Base-by-base conservation (phyloP, 768 basidiomycete genomes). In the Boletus coccyginus region DNA sequence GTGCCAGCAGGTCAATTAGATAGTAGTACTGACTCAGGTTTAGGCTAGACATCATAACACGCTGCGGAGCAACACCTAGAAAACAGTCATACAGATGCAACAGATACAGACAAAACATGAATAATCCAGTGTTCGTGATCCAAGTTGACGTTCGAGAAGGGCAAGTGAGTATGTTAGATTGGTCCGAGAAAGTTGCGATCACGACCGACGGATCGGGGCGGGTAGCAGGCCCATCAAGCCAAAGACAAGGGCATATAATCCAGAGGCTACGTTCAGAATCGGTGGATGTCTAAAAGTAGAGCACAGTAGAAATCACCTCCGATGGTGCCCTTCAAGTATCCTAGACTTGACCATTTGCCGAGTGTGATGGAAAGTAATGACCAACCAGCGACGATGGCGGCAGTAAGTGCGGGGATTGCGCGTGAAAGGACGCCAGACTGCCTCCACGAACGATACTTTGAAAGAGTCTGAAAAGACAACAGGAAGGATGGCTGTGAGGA, bases 181-280 rank as follows among this genome's bases (percentile, higher is more conserved):
- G 7, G 19, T 16, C 13, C 11, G 19, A 32, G 31, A 70, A 76
- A 77, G 13, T 77, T 74, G 10, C 76, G 76, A 55, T 69, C 57
- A 76, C 38, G 66, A 63, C 19, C 74, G 73, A 76, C 80, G 75
- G 50, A 80, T 73, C 69, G 88, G 88, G 27, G 81, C 80, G 14
- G 88, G 87, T 50, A 91, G 73, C 21, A 92, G 75, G 3, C 88
- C 90, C 54, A 92, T 78, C 36, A 90, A 69, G n/a, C 90, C 90
- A 64, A 92, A 88, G 19, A 75, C 75, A 41, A 90, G 75, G 9
- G 83, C 82, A 61, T 91, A 92, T 45, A 89, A 68, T 11, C 84
- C 86, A 12, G 82, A 84, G 12, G 86, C 89, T 92, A 62, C 6
- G 45, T 42, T 46, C 19, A 14, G 39, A n/a, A 57, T 63, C 52